phyloP scores from a whole-genome alignment of 1,284 basidiomycete species.

The Puccinia brachypodii region DNA sequence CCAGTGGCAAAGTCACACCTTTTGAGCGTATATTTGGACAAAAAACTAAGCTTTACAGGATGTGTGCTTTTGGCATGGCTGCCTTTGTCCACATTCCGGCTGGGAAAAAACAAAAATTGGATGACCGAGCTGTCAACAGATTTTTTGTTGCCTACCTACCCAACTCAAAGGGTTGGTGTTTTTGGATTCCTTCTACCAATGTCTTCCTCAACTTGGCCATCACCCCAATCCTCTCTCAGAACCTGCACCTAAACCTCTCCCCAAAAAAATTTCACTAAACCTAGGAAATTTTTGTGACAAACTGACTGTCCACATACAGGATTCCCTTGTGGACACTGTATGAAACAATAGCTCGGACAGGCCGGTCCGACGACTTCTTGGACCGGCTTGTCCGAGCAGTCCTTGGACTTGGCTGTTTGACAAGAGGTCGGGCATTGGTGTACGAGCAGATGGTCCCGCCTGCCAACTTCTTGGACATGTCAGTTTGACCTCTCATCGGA shows the following conservation, averaged over 20 bases:
- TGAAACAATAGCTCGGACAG: no score
- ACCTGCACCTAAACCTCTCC: not conserved
- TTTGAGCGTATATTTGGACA: not conserved
- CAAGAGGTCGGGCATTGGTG: no score
- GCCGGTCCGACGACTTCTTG: no score
- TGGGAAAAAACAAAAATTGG: not conserved
- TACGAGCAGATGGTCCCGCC: no score
- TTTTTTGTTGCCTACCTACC: not conserved
- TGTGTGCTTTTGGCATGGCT: not conserved
- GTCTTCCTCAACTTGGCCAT: not conserved
- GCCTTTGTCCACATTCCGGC: conserved; percentile 16
- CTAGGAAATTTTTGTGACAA: not conserved
- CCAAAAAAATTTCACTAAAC: not conserved
- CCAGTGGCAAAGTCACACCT: not conserved
- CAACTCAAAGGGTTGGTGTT: not conserved
- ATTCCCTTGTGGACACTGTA: no score
- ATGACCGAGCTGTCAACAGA: not conserved
- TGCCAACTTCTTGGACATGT: no score
- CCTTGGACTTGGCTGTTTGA: no score
- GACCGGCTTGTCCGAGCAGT: not conserved
- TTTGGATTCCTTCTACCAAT: not conserved
- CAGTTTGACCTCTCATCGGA: no score
- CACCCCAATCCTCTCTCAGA: not conserved
- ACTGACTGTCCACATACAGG: not conserved
- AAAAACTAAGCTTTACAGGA: not conserved